Conservation (phyloP, 768 basidiomycete genomes). For the Tephrocybe sp. region DNA sequence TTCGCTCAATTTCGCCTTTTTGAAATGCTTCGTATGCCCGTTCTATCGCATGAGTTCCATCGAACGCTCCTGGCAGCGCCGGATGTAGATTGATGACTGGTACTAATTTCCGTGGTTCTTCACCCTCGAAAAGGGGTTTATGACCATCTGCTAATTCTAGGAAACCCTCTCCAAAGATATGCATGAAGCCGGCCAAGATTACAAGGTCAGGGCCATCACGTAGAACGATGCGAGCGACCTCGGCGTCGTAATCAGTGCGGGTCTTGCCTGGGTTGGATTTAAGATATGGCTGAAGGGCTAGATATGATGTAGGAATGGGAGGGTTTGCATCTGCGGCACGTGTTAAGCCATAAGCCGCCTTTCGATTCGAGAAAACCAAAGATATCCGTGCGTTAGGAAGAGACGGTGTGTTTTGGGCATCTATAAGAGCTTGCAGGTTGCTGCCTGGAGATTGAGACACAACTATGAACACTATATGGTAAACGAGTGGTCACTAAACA, state of each 20-base stretch:
- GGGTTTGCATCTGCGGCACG: slow-evolving; percentile 74
- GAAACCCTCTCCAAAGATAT: slow-evolving; percentile 84
- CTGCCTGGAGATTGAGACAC: slow-evolving; percentile 60
- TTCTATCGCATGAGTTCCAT: slow-evolving; percentile 90
- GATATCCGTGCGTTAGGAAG: slow-evolving; percentile 71
- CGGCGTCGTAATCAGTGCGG: slow-evolving; percentile 81
- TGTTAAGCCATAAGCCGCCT: slow-evolving; percentile 84
- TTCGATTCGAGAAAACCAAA: slow-evolving; percentile 90
- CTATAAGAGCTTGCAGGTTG: slow-evolving; percentile 95
- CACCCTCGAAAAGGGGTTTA: slow-evolving; percentile 32
- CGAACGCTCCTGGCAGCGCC: slow-evolving; percentile 94
- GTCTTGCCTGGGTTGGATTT: slow-evolving; percentile 72
- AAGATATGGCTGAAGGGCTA: slow-evolving; percentile 83
- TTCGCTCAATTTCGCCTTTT: slow-evolving; percentile 71
- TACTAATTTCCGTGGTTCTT: slow-evolving; percentile 38
- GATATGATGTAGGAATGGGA: slow-evolving; percentile 78
- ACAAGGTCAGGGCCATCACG: slow-evolving; percentile 74
- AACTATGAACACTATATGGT: not conserved
- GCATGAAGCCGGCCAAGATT: slow-evolving; percentile 99
- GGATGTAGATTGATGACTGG: slow-evolving; percentile 97
- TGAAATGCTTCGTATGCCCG: slow-evolving; percentile 89
- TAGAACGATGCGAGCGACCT: slow-evolving; percentile 71
- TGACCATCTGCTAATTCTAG: slow-evolving; percentile 61
- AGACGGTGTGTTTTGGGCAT: slow-evolving; percentile 75
- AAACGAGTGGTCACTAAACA: slow-evolving; percentile 13